Percentiles rank a stretch among this genome's conserved stretches.
These are phyloP conservation scores for Fusarium albidum DNA, from an alignment of 2,329 filamentous ascomycete genomes.

Conservation along the genomic window DNA sequence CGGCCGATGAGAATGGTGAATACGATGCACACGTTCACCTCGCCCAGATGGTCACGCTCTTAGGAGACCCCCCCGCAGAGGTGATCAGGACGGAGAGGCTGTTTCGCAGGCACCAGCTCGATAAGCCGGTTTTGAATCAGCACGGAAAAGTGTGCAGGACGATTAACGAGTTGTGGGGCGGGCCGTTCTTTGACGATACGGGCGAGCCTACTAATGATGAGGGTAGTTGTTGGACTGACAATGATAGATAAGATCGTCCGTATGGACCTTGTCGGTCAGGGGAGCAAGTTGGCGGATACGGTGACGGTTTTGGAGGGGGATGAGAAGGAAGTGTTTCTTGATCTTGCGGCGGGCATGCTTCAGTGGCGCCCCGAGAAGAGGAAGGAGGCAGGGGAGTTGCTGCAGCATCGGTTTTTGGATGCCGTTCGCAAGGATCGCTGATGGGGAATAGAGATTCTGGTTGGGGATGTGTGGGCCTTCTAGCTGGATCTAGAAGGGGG, in stretches of 20 bases:
- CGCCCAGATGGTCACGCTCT: slow-evolving; percentile 28
- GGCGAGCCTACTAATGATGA: slow-evolving; percentile 3
- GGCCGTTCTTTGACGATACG: slow-evolving; percentile 29
- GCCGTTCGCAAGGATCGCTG: slow-evolving; percentile 1
- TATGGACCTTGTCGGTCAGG: slow-evolving; percentile 11
- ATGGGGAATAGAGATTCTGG: too few relatives aligned
- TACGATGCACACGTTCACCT: slow-evolving; percentile 37
- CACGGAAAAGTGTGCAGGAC: slow-evolving; percentile 13
- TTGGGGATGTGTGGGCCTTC: too few relatives aligned
- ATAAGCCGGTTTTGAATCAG: background rate
- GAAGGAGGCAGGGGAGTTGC: slow-evolving; percentile 34
- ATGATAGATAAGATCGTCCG: slow-evolving; percentile 10
- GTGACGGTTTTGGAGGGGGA: slow-evolving; percentile 28
- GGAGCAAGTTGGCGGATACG: slow-evolving; percentile 16
- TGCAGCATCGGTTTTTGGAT: slow-evolving; percentile 35
- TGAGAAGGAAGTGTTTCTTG: slow-evolving; percentile 35
- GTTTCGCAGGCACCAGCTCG: slow-evolving; percentile 16
- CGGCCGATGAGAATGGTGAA: slow-evolving; percentile 29
- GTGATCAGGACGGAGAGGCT: slow-evolving; percentile 27
- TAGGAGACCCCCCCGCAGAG: slow-evolving; percentile 24
- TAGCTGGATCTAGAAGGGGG: too few relatives aligned
- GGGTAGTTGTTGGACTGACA: too few relatives aligned
- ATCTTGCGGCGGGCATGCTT: slow-evolving; percentile 36
- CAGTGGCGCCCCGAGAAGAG: slow-evolving; percentile 39
- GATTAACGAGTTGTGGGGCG: slow-evolving; percentile 35